These are phyloP conservation scores for Sechiopsis laciniata DNA, from an alignment of 306 rosid species.

Conservation along the genomic window DNA sequence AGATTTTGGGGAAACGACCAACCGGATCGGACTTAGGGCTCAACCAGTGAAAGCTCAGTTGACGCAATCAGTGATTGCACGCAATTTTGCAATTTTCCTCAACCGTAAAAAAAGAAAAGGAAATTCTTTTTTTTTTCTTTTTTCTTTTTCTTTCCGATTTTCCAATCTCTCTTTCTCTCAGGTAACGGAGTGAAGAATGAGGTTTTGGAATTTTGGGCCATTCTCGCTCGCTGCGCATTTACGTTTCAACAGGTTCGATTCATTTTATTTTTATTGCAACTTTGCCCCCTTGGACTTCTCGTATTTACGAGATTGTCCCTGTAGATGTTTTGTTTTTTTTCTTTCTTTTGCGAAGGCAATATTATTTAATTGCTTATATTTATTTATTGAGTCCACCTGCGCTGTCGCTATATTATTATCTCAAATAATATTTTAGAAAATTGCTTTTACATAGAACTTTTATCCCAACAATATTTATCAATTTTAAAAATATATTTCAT, in stretches of 20 bases:
- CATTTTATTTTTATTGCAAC: background rate
- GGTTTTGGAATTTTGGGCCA: background rate
- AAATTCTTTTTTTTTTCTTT: background rate
- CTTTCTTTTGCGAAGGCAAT: no score
- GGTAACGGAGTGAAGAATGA: slow-evolving; percentile 9
- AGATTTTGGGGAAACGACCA: slow-evolving; percentile 18
- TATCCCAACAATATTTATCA: no score
- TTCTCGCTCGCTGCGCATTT: slow-evolving; percentile 13
- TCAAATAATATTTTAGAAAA: no score
- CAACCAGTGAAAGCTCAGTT: slow-evolving; percentile 20
- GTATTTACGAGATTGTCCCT: background rate
- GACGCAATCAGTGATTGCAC: slow-evolving; percentile 24
- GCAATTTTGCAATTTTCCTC: slow-evolving; percentile 12
- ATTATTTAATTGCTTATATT: no score
- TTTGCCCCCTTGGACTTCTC: background rate
- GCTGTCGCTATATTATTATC: no score
- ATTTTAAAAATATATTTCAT: no score
- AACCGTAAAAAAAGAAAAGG: background rate
- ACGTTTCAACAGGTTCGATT: background rate
- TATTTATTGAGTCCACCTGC: no score
- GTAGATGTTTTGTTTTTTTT: background rate
- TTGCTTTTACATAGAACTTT: no score
- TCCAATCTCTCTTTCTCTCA: slow-evolving; percentile 23
- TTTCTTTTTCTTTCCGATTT: background rate
- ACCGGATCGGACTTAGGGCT: slow-evolving; percentile 23